These are phyloP conservation scores for Testicularia cyperi DNA, from an alignment of 1,284 basidiomycete genomes.

Conservation along the genomic window DNA sequence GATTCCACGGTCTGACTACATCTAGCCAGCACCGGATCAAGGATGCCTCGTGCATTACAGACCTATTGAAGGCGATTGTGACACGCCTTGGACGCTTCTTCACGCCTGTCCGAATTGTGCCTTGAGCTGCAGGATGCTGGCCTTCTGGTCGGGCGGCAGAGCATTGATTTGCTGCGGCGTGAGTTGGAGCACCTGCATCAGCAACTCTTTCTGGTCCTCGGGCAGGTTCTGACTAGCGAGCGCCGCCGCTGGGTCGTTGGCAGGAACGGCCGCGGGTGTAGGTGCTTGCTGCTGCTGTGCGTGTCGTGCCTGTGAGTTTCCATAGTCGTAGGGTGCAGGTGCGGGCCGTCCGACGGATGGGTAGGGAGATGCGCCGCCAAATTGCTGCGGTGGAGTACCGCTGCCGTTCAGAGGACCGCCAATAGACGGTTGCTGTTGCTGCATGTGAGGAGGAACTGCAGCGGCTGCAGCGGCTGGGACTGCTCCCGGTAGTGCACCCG, in stretches of 20 bases:
- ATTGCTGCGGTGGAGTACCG: constrained; percentile 34
- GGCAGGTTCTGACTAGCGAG: constrained; percentile 38
- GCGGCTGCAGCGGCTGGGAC: constrained; percentile 1
- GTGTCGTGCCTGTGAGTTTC: constrained; percentile 10
- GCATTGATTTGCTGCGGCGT: constrained; percentile 83
- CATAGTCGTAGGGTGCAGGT: constrained; percentile 9
- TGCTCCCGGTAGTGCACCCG: constrained; percentile 20
- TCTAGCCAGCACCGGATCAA: too few relatives aligned
- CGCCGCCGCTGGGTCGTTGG: constrained; percentile 34
- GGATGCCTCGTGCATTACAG: too few relatives aligned
- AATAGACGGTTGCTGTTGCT: constrained; percentile 13
- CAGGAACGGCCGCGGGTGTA: constrained; percentile 10
- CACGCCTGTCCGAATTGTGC: constrained; percentile 54
- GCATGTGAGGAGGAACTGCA: constrained; percentile 29
- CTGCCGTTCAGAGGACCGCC: too few relatives aligned
- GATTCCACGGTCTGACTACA: too few relatives aligned
- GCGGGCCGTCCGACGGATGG: constrained; percentile 14
- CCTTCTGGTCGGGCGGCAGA: constrained; percentile 77
- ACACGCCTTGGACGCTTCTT: too few relatives aligned
- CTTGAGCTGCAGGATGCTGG: constrained; percentile 73
- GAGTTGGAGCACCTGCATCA: constrained; percentile 75
- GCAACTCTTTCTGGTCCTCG: constrained; percentile 49
- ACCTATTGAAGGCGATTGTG: too few relatives aligned
- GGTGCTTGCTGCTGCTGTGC: constrained; percentile 9
- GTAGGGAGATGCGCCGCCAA: constrained; percentile 12